A percentile compares a stretch with the other conserved stretches of the same genome.
Evolutionary conservation across 2,329 filamentous ascomycete species (phyloP).

Genomic region (Raffaelea deltoideospora): DNA sequence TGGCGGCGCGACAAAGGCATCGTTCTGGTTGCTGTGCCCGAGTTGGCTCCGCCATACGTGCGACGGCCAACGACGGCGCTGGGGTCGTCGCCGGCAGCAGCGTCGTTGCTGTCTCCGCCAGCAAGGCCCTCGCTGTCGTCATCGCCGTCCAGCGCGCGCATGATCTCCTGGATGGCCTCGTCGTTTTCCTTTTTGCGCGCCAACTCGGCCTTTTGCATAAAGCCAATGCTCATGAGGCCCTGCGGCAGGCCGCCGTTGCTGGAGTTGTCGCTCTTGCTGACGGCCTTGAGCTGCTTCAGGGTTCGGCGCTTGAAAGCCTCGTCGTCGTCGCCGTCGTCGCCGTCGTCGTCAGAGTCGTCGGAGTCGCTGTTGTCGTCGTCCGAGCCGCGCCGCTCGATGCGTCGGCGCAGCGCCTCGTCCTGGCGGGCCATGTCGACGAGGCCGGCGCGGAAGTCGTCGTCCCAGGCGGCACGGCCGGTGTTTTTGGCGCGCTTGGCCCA

Average conservation of each 20-base stretch:
- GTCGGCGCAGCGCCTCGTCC: slow-evolving; percentile 65
- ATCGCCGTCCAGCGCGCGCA: slow-evolving; percentile 54
- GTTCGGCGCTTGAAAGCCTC: slow-evolving; percentile 35
- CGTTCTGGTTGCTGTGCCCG: no score
- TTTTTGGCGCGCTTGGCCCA: slow-evolving; percentile 80
- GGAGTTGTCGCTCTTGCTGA: slow-evolving; percentile 19
- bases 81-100: slow-evolving; percentile 4
- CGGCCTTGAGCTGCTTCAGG: slow-evolving; percentile 29
- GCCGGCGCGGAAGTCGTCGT: slow-evolving; percentile 67
- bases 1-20: no score
- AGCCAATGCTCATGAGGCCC: slow-evolving; percentile 71
- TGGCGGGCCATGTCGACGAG: slow-evolving; percentile 68
- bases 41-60: slow-evolving; percentile 6
- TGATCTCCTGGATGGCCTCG: slow-evolving; percentile 53
- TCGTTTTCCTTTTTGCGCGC: slow-evolving; percentile 67
- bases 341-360: slow-evolving; percentile 30
- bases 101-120: slow-evolving; percentile 1
- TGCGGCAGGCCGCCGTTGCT: slow-evolving; percentile 35
- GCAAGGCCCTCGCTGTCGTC: slow-evolving; percentile 23
- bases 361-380: slow-evolving; percentile 14
- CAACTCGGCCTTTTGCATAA: slow-evolving; percentile 84
- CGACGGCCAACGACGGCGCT: slow-evolving; percentile 8
- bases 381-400: slow-evolving; percentile 54
- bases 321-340: slow-evolving; percentile 40
- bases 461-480: slow-evolving; percentile 70